phyloP scores from a whole-genome alignment of 495 filamentous ascomycete genomes.

The Thozetella sp. region DNA sequence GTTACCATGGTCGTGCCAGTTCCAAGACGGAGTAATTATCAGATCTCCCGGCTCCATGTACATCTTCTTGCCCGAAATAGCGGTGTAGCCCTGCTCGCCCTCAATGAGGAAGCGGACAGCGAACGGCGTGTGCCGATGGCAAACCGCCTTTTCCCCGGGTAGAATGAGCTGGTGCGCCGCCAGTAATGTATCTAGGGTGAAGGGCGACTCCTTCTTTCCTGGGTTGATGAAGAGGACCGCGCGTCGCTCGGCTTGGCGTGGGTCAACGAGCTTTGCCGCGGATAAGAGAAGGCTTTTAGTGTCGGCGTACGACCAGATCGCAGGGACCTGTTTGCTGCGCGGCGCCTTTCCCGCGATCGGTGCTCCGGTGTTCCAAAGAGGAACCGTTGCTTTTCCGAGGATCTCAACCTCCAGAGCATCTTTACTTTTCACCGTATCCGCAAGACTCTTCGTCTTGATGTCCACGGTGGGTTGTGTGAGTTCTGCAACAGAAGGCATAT shows the following conservation, averaged over 20 bases:
- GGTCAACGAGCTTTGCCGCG: neutral
- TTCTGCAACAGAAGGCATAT: no score
- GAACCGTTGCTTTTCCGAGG: no score
- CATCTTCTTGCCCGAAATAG: slow-evolving; percentile 48
- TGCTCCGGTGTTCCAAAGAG: neutral
- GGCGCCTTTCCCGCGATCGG: no score
- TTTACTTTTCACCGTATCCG: no score
- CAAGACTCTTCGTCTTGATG: no score
- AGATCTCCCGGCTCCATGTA: slow-evolving; percentile 49
- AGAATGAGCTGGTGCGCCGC: slow-evolving; percentile 51
- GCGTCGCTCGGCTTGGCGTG: neutral
- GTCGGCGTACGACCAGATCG: neutral
- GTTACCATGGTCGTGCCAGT: slow-evolving; percentile 54
- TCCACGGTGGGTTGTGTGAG: no score
- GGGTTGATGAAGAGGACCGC: neutral
- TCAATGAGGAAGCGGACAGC: slow-evolving; percentile 55
- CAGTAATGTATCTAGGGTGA: slow-evolving; percentile 53
- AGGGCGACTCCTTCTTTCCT: slow-evolving; percentile 22
- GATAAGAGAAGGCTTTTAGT: neutral
- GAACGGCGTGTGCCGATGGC: slow-evolving; percentile 51
- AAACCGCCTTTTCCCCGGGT: slow-evolving; percentile 47
- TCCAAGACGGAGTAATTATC: slow-evolving; percentile 52
- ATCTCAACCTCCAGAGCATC: no score
- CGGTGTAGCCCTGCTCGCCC: slow-evolving; percentile 48
- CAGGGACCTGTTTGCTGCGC: neutral